Conservation (phyloP, 1,139 yeast genomes). For the Magnusiomyces sp. region DNA sequence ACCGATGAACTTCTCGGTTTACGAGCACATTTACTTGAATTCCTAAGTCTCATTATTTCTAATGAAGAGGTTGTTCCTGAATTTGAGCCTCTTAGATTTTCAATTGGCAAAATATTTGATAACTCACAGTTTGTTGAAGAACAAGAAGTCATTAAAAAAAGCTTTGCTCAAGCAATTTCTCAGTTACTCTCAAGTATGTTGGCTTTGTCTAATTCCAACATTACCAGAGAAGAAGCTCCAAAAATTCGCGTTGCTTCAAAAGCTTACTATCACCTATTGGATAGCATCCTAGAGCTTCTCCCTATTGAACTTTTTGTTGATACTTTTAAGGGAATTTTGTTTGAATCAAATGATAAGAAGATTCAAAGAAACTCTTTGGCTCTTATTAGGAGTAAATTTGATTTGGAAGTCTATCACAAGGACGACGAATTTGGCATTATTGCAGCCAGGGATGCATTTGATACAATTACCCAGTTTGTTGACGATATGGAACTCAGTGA, state of each 20-base stretch:
- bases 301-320: slow-evolving; percentile 68
- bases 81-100: slow-evolving; percentile 25
- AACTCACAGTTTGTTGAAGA: slow-evolving; percentile 12
- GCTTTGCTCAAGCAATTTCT: slow-evolving; percentile 19
- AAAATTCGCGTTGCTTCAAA: slow-evolving; percentile 5
- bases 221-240: neutral
- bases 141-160: slow-evolving; percentile 13
- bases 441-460: slow-evolving; percentile 29
- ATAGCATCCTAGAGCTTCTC: slow-evolving; percentile 54
- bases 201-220: neutral
- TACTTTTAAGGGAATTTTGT: slow-evolving; percentile 50
- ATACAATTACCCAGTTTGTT: slow-evolving; percentile 12
- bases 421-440: slow-evolving; percentile 26
- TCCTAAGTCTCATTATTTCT: slow-evolving; percentile 24
- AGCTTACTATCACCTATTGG: slow-evolving; percentile 41
- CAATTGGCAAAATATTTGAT: slow-evolving; percentile 17
- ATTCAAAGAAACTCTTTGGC: slow-evolving; percentile 34
- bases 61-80: slow-evolving; percentile 23
- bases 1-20: slow-evolving; percentile 41
- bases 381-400: slow-evolving; percentile 63
- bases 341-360: slow-evolving; percentile 25
- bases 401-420: slow-evolving; percentile 29
- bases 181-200: slow-evolving; percentile 15
- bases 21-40: slow-evolving; percentile 46
- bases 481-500: slow-evolving; percentile 18